A percentile compares a stretch with the other conserved stretches of the same genome.
Conservation (phyloP, 1,284 basidiomycete genomes). For the Sporisorium scitamineum region DNA sequence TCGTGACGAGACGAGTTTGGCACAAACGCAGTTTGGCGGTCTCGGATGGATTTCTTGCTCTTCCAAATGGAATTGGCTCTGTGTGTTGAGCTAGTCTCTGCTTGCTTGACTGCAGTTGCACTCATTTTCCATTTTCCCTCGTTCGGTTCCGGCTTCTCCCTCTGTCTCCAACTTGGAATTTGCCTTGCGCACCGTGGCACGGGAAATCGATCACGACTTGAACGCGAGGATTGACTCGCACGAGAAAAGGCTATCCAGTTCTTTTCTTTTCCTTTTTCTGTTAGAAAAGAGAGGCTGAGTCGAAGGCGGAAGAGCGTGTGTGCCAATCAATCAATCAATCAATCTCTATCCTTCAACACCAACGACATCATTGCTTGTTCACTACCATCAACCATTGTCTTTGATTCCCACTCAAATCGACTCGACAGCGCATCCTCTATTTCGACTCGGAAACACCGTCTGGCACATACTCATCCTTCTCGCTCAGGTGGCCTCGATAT, state of each 20-base stretch:
- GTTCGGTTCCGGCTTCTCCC: slow-evolving; percentile 42
- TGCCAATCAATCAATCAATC: neutral
- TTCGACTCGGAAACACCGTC: neutral
- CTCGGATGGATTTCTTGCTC: neutral
- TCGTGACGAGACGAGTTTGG: slow-evolving; percentile 15
- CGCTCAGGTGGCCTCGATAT: neutral
- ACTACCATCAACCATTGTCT: slow-evolving; percentile 1
- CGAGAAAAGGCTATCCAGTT: slow-evolving; percentile 14
- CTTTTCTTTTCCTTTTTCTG: slow-evolving; percentile 6
- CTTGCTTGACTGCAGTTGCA: too few relatives aligned
- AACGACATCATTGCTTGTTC: neutral
- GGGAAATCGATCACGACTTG: slow-evolving; percentile 33
- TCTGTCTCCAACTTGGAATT: slow-evolving; percentile 2
- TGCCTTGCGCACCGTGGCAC: neutral
- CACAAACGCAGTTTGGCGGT: neutral
- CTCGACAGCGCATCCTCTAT: neutral
- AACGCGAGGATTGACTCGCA: neutral
- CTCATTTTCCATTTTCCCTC: neutral
- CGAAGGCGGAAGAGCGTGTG: neutral
- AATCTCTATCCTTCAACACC: neutral
- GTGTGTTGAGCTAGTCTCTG: neutral
- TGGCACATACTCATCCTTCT: neutral
- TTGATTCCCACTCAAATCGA: neutral
- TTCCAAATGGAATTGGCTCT: neutral
- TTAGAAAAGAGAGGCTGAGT: slow-evolving; percentile 15